phyloP scores from a whole-genome alignment of 2,329 filamentous ascomycete genomes.

The Ascochyta koolunga region DNA sequence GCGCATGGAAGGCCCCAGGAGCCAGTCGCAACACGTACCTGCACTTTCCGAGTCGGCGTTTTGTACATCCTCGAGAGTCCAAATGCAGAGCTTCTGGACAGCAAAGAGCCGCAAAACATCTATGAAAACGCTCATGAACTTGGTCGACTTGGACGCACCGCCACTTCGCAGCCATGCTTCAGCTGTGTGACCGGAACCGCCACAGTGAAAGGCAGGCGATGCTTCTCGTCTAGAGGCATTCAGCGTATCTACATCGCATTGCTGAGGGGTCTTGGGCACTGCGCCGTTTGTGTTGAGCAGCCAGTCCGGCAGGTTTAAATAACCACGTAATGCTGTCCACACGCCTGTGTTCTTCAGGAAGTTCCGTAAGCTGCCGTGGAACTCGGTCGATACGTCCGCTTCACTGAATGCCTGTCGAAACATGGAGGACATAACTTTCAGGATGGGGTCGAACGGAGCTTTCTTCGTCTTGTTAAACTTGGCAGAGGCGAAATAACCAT shows the following conservation, averaged over 20 bases:
- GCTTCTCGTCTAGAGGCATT: constrained; percentile 34
- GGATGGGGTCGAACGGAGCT: constrained; percentile 66
- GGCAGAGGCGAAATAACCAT: constrained; percentile 66
- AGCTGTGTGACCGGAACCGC: constrained; percentile 43
- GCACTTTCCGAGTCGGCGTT: constrained; percentile 88
- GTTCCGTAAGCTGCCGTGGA: constrained; percentile 63
- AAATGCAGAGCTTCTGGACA: constrained; percentile 83
- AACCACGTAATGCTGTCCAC: constrained; percentile 62
- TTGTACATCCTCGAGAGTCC: constrained; percentile 88
- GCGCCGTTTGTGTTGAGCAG: constrained; percentile 44
- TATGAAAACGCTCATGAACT: constrained; percentile 85
- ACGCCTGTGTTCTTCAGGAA: constrained; percentile 59
- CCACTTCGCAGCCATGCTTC: constrained; percentile 55
- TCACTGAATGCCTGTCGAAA: constrained; percentile 71
- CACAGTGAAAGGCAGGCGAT: constrained; percentile 48
- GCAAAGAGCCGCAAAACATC: constrained; percentile 85
- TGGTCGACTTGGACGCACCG: constrained; percentile 61
- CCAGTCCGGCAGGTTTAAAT: constrained; percentile 73
- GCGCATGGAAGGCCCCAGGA: neutral
- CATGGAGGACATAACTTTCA: constrained; percentile 65
- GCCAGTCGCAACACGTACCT: neutral
- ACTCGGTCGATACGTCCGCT: constrained; percentile 65
- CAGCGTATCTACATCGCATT: constrained; percentile 26
- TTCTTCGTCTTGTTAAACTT: constrained; percentile 66
- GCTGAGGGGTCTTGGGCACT: constrained; percentile 31